Percentiles rank a stretch among this genome's conserved stretches.
These are phyloP conservation scores for Rhodofomes roseus DNA, from an alignment of 1,284 basidiomycete species.

Conservation along the genomic window DNA sequence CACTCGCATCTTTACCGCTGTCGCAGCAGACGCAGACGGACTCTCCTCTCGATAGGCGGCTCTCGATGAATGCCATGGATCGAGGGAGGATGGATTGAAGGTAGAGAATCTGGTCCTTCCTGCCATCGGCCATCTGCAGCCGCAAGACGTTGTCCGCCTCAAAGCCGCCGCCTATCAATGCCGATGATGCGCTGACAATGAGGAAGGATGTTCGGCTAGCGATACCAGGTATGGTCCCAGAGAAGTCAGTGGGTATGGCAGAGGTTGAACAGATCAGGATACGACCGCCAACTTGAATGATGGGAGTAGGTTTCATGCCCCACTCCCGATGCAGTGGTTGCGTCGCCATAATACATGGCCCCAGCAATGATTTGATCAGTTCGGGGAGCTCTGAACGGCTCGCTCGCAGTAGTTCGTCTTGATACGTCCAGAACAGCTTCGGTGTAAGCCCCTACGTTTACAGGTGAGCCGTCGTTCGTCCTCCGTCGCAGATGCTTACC, in stretches of 20 bases:
- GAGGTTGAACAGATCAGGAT: slow-evolving; percentile 20
- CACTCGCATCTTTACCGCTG: slow-evolving; percentile 54
- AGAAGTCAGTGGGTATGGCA: slow-evolving; percentile 23
- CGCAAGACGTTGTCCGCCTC: slow-evolving; percentile 18
- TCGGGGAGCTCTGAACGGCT: slow-evolving; percentile 44
- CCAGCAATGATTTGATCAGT: slow-evolving; percentile 45
- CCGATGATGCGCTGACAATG: slow-evolving; percentile 14
- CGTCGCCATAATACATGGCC: not conserved
- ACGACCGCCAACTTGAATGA: slow-evolving; percentile 20
- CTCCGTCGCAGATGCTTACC: slow-evolving; percentile 32
- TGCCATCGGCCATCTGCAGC: slow-evolving; percentile 39
- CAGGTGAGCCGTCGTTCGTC: slow-evolving; percentile 14
- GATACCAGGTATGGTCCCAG: slow-evolving; percentile 6
- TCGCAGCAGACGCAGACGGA: slow-evolving; percentile 52
- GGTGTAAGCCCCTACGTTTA: slow-evolving; percentile 64
- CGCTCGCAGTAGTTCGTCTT: slow-evolving; percentile 42
- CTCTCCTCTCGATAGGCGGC: slow-evolving; percentile 33
- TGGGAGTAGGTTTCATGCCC: slow-evolving; percentile 20
- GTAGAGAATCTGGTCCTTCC: slow-evolving; percentile 51
- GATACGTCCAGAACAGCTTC: slow-evolving; percentile 65
- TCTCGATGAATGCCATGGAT: slow-evolving; percentile 43
- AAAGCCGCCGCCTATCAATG: not conserved
- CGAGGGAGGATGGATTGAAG: slow-evolving; percentile 46
- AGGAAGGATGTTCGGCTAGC: slow-evolving; percentile 15
- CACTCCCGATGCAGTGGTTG: slow-evolving; percentile 8